Evolutionary conservation across 345 rosid genomes (phyloP).

Genomic region (Pelargonium nanum): DNA sequence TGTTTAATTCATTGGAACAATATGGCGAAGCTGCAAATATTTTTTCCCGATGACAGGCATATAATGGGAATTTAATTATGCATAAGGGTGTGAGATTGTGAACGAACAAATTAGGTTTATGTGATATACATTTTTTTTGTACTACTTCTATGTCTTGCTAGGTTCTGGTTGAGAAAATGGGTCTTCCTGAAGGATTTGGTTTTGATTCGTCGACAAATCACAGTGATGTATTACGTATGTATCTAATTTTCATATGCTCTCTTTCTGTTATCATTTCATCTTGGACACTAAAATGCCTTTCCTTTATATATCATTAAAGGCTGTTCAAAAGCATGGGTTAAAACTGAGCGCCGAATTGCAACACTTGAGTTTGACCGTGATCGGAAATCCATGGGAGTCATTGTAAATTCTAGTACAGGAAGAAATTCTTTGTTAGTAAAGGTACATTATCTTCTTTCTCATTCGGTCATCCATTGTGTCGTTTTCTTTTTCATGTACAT

Average conservation of each 20-base stretch:
- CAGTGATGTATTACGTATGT: constrained; percentile 45
- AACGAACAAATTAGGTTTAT: neutral
- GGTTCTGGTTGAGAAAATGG: constrained; percentile 98
- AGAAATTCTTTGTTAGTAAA: constrained; percentile 70
- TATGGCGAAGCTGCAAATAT: no score
- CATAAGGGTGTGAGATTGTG: no score
- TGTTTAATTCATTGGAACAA: no score
- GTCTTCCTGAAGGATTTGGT: constrained; percentile 46
- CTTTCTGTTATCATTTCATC: constrained; percentile 4
- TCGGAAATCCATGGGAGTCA: constrained; percentile 96
- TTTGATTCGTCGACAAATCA: constrained; percentile 26
- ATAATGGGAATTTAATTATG: no score
- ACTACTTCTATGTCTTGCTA: constrained; percentile 16
- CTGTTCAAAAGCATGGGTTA: constrained; percentile 58
- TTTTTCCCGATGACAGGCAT: no score
- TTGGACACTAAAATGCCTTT: neutral
- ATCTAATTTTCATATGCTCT: neutral
- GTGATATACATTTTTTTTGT: neutral
- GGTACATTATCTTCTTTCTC: constrained; percentile 26
- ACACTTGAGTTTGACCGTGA: constrained; percentile 92
- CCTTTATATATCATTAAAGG: constrained; percentile 25
- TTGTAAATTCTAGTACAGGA: constrained; percentile 69
- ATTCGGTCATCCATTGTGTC: neutral
- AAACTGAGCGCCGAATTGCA: constrained; percentile 67
- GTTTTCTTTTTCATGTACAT: neutral